Conservation (phyloP, 352 stramenopile genomes). For the Peronospora belbahrii region DNA sequence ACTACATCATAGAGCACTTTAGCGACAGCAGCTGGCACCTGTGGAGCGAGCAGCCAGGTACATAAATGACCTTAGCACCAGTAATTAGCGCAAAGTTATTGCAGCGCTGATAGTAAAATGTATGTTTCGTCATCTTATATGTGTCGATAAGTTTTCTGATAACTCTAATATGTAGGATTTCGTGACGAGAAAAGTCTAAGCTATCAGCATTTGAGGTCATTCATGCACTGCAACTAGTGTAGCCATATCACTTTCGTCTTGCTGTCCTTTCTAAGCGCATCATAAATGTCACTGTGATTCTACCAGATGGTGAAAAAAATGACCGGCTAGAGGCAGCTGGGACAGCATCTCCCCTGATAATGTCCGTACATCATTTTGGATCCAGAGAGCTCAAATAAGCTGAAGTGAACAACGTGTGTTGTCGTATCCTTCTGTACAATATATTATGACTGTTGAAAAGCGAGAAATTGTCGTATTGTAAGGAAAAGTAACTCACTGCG, state of each 20-base stretch:
- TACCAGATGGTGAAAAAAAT: constrained; percentile 10
- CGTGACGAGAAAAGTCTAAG: too few species aligned
- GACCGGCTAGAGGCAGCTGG: constrained; percentile 15
- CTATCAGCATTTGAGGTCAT: too few species aligned
- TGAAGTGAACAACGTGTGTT: constrained; percentile 1
- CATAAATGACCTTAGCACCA: too few species aligned
- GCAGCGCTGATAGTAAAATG: too few species aligned
- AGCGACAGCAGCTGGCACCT: too few species aligned
- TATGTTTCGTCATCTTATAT: too few species aligned
- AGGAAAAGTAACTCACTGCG: constrained; percentile 4
- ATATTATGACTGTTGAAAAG: background rate
- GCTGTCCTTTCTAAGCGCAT: constrained; percentile 6
- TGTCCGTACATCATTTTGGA: constrained; percentile 16
- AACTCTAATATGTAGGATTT: too few species aligned
- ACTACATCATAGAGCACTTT: too few species aligned
- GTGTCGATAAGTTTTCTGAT: too few species aligned
- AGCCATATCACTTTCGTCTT: constrained; percentile 9
- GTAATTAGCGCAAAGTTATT: too few species aligned
- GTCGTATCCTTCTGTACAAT: background rate
- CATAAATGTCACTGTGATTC: constrained; percentile 1
- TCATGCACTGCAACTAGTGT: constrained; percentile 8
- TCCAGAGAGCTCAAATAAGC: background rate
- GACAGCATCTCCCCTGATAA: constrained; percentile 16
- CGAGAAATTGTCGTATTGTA: background rate
- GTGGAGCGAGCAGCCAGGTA: too few species aligned